Evolutionary conservation across 176 grass and related monocot genomes (phyloP).

Genomic region (Triticum timopheevii): DNA sequence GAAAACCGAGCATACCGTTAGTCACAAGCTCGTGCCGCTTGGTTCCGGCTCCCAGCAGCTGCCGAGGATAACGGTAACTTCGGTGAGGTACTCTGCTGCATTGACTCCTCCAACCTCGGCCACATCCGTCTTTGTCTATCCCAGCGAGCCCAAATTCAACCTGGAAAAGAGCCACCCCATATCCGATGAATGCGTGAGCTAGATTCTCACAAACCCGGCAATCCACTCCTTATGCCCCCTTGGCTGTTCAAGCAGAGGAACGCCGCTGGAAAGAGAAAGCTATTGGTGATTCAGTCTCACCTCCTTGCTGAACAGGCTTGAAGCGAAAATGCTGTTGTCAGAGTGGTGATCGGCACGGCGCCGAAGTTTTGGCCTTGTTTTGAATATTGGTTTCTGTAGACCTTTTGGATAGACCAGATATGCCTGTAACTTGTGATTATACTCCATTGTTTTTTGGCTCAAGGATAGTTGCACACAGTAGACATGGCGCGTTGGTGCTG

Average conservation of each 20-base stretch:
- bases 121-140: slow-evolving; percentile 80
- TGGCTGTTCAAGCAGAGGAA: not conserved
- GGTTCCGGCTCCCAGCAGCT: slow-evolving; percentile 72
- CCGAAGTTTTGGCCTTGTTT: slow-evolving; percentile 42
- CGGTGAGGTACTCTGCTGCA: slow-evolving; percentile 86
- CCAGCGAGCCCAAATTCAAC: slow-evolving; percentile 73
- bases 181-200: slow-evolving; percentile 31
- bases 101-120: slow-evolving; percentile 54
- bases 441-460: slow-evolving; percentile 30
- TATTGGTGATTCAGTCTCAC: not conserved
- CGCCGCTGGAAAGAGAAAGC: not conserved
- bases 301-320: not conserved
- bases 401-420: slow-evolving; percentile 41
- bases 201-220: not conserved
- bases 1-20: slow-evolving; percentile 61
- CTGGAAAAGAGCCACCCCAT: slow-evolving; percentile 40
- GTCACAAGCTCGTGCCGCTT: slow-evolving; percentile 86
- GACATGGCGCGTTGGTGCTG: not conserved
- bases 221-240: not conserved
- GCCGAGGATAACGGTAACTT: slow-evolving; percentile 74
- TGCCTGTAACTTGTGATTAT: slow-evolving; percentile 42
- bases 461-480: slow-evolving; percentile 17
- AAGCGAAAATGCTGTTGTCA: not conserved
- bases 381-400: slow-evolving; percentile 25
- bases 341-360: not conserved